phyloP scores from a whole-genome alignment of 73 alveolate genomes.

The Paramecium biaurelia region DNA sequence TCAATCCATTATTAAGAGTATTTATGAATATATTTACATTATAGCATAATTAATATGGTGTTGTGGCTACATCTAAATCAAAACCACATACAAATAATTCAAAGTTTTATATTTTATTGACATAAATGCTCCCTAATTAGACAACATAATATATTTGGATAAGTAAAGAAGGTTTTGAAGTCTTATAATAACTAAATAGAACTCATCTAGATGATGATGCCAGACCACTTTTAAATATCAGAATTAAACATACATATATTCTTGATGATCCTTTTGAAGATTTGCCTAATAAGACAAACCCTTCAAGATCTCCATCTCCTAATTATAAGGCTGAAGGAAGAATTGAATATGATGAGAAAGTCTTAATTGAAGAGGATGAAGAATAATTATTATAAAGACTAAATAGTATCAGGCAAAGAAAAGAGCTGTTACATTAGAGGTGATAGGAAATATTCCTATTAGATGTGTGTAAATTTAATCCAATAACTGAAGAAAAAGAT shows the following conservation, averaged over 20 bases:
- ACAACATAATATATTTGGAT: slow-evolving; percentile 98
- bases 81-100: slow-evolving; percentile 93
- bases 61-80: slow-evolving; percentile 92
- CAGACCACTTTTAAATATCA: slow-evolving; percentile 88
- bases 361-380: slow-evolving; percentile 68
- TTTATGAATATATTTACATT: background rate
- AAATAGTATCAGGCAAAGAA: slow-evolving; percentile 82
- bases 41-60: slow-evolving; percentile 48
- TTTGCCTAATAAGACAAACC: slow-evolving; percentile 72
- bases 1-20: slow-evolving; percentile 68
- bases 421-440: slow-evolving; percentile 90
- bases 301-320: slow-evolving; percentile 90
- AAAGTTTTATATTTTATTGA: slow-evolving; percentile 89
- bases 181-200: slow-evolving; percentile 84
- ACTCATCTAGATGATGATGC: slow-evolving; percentile 77
- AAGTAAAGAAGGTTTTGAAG: slow-evolving; percentile 91
- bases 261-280: slow-evolving; percentile 93
- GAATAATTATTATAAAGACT: slow-evolving; percentile 72
- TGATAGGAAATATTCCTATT: slow-evolving; percentile 93
- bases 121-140: slow-evolving; percentile 77
- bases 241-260: slow-evolving; percentile 87
- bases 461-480: slow-evolving; percentile 97
- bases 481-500: slow-evolving; percentile 95
- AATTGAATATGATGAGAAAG: slow-evolving; percentile 80
- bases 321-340: slow-evolving; percentile 73